Conservation (phyloP, 2,329 filamentous ascomycete species). For the Trichoderma sp. region DNA sequence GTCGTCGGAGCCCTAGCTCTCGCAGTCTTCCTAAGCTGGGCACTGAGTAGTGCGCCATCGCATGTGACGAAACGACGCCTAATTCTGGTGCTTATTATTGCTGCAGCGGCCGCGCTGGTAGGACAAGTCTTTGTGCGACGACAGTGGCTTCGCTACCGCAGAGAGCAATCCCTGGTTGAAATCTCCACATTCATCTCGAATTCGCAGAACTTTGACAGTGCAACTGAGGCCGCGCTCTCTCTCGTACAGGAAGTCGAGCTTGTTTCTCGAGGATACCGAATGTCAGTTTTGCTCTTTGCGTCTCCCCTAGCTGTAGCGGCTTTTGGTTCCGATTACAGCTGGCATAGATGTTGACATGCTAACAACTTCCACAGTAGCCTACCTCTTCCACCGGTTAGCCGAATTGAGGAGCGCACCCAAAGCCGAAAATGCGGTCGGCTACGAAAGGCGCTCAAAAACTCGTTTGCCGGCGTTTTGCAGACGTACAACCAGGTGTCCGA, state of each 20-base stretch:
- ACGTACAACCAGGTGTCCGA: constrained; percentile 72
- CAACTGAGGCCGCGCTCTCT: constrained; percentile 73
- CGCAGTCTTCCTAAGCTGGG: constrained; percentile 75
- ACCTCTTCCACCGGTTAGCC: constrained; percentile 87
- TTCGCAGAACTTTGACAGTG: constrained; percentile 80
- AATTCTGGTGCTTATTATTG: constrained; percentile 51
- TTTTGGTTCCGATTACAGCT: neutral
- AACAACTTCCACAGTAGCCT: constrained; percentile 67
- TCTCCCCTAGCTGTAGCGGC: neutral
- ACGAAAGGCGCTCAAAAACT: constrained; percentile 72
- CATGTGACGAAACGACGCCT: constrained; percentile 61
- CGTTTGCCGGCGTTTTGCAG: constrained; percentile 70
- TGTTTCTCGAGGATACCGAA: constrained; percentile 84
- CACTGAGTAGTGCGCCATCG: constrained; percentile 55
- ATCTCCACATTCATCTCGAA: constrained; percentile 70
- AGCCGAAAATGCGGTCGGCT: constrained; percentile 78
- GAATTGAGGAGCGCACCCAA: constrained; percentile 83
- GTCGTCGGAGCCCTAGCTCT: constrained; percentile 61
- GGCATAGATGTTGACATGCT: constrained; percentile 11
- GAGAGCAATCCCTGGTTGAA: constrained; percentile 72
- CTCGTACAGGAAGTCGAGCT: constrained; percentile 95
- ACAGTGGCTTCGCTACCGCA: constrained; percentile 79
- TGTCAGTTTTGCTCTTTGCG: constrained; percentile 56
- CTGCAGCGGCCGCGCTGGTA: constrained; percentile 57
- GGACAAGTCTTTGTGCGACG: constrained; percentile 75